Evolutionary conservation across 2,329 filamentous ascomycete genomes (phyloP), one percentile per base, ranked within the genome.

Genomic region (Xylaria sp.): DNA sequence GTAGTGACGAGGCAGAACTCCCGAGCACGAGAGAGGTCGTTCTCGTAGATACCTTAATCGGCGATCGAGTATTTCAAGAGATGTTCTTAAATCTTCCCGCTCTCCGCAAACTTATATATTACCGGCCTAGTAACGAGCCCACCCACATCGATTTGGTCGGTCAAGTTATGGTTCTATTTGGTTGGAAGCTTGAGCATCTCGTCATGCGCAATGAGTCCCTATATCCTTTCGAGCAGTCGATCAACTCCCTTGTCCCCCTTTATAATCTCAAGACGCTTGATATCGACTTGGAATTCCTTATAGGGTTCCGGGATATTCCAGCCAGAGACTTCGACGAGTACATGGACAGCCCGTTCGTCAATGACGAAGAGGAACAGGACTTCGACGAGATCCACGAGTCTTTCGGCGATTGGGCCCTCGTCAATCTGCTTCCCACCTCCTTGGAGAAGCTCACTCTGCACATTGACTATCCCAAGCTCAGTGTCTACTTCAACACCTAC

Each of bases 261-360:
- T 1, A 0, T 2, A 39, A 44, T 2, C 67, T 71, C 51, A 62
- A 58, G 56, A 46, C 44, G 1, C 63, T 71, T 5, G 66, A 69
- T 12, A 52, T 66, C 1, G 12, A 58, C 18, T 63, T 71, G 13
- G 69, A 71, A 46, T 4, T 66, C 6, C 66, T 71, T 20, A 56
- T 63, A 20, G 69, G 66, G n/a, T 71, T 63, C 55, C 63, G 8
- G 18, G 23, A 48, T 1, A 55, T 39, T 18, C 65, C 69, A n/a
- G 12, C 5, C 25, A 12, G 23, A 2, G 39, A 25, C 34, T 52
- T 10, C 2, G 46, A 59, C 4, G 57, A 66, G 6, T 54, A 64
- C 58, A 7, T 3, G 4, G 62, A 58, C 28, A 7, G 0, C 2
- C 6, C 10, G 20, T n/a, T 28, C 23, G 52, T 23, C 3, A 3